Percentiles rank a stretch among this genome's conserved stretches.
phyloP scores from a whole-genome alignment of 805 yeast genomes.

The Novakomyces olei region DNA sequence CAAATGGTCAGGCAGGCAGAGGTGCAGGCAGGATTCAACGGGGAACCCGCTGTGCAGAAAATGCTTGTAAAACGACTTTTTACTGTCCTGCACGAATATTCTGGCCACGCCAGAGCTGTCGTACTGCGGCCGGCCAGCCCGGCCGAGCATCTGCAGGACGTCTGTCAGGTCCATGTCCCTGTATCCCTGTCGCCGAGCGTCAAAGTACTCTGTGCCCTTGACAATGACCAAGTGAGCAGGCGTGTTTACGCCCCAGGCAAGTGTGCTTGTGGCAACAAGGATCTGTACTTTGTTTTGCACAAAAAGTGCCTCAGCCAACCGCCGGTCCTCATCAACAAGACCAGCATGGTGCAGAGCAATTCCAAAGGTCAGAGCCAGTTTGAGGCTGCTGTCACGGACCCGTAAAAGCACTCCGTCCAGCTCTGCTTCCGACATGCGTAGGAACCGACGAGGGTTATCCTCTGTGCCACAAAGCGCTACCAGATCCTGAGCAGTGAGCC shows the following conservation, averaged over 20 bases:
- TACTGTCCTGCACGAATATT: constrained; percentile 53
- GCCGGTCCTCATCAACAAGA: constrained; percentile 48
- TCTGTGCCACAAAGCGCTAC: constrained; percentile 64
- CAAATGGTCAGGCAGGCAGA: constrained; percentile 53
- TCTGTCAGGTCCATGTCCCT: constrained; percentile 68
- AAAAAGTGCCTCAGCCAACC: constrained; percentile 45
- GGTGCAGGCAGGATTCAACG: constrained; percentile 58
- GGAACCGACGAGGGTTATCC: constrained; percentile 48
- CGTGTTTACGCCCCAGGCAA: constrained; percentile 72
- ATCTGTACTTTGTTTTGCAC: constrained; percentile 51
- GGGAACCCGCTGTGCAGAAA: constrained; percentile 63
- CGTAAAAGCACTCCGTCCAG: constrained; percentile 25
- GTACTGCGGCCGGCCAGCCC: constrained; percentile 66
- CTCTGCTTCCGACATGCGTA: constrained; percentile 43
- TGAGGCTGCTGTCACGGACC: constrained; percentile 68
- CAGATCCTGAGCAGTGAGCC: constrained; percentile 57
- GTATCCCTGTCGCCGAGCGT: constrained; percentile 36
- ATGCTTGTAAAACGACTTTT: constrained; percentile 55
- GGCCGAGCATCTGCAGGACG: constrained; percentile 65
- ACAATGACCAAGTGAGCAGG: constrained; percentile 63
- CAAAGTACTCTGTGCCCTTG: constrained; percentile 52
- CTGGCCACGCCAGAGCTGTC: constrained; percentile 61
- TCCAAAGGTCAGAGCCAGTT: constrained; percentile 52
- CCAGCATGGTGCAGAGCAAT: constrained; percentile 73
- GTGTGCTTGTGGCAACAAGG: constrained; percentile 56